A percentile compares a stretch with the other conserved stretches of the same genome.
phyloP scores from a whole-genome alignment of 2,329 filamentous ascomycete species.

The Bipolaris zeicola region DNA sequence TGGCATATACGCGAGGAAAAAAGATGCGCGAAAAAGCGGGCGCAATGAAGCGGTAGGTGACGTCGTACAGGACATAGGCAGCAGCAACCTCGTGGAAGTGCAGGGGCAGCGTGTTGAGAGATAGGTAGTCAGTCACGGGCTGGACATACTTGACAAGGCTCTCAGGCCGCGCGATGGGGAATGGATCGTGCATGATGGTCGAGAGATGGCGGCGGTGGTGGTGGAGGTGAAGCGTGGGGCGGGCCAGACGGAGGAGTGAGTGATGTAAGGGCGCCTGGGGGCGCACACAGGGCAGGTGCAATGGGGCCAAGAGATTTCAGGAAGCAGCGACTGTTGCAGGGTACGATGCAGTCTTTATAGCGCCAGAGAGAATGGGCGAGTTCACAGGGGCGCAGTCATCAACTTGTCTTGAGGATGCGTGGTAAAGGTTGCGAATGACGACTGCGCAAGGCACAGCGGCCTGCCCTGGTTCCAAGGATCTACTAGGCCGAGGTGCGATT shows the following conservation, averaged over 20 bases:
- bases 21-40: slow-evolving; percentile 68
- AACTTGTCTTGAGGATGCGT: slow-evolving; percentile 20
- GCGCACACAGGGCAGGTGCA: slow-evolving; percentile 10
- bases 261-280: slow-evolving; percentile 14
- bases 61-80: slow-evolving; percentile 70
- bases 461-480: slow-evolving; percentile 1
- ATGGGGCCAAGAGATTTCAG: slow-evolving; percentile 3
- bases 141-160: slow-evolving; percentile 61
- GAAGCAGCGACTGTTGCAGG: slow-evolving; percentile 10
- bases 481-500: slow-evolving; percentile 21
- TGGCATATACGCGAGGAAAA: slow-evolving; percentile 67
- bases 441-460: slow-evolving; percentile 10
- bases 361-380: slow-evolving; percentile 4
- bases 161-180: slow-evolving; percentile 65
- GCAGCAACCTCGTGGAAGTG: slow-evolving; percentile 78
- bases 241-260: slow-evolving; percentile 12
- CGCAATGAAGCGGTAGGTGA: slow-evolving; percentile 69
- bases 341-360: slow-evolving; percentile 20
- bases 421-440: slow-evolving; percentile 18
- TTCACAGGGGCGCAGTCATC: slow-evolving; percentile 9
- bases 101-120: slow-evolving; percentile 69
- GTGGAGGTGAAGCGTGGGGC: slow-evolving; percentile 7
- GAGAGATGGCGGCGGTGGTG: not conserved
- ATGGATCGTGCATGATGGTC: slow-evolving; percentile 71
- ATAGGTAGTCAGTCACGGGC: slow-evolving; percentile 67